Percentiles rank a stretch among this genome's conserved stretches.
phyloP scores from a whole-genome alignment of 176 grass and related monocot species.

The Musa itinerans region DNA sequence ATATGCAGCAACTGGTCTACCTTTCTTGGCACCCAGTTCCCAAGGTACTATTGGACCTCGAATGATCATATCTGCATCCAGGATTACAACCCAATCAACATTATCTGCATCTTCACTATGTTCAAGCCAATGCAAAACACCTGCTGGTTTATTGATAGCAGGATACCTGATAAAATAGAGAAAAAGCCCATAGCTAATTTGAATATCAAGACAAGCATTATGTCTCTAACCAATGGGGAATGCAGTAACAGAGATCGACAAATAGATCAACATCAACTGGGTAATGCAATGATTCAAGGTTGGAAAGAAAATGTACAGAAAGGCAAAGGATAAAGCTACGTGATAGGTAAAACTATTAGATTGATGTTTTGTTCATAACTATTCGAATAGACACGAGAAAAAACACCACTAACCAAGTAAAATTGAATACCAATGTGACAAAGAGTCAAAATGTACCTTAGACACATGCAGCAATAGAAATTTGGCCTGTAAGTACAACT shows the following conservation, averaged over 20 bases:
- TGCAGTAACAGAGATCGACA: background rate
- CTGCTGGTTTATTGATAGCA: slow-evolving; percentile 89
- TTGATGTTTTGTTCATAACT: background rate
- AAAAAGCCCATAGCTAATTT: background rate
- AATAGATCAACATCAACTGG: background rate
- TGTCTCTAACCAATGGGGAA: background rate
- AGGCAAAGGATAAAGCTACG: background rate
- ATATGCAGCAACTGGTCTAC: slow-evolving; percentile 77
- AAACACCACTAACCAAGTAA: background rate
- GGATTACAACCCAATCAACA: slow-evolving; percentile 89
- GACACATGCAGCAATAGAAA: background rate
- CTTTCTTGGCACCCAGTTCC: slow-evolving; percentile 92
- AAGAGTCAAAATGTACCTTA: background rate
- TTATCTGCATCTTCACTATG: slow-evolving; percentile 71
- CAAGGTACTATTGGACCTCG: slow-evolving; percentile 78
- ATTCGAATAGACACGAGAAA: background rate
- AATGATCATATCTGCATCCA: slow-evolving; percentile 92
- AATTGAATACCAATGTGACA: background rate
- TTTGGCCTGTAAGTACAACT: background rate
- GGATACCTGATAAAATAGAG: slow-evolving; percentile 65
- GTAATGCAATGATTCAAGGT: background rate
- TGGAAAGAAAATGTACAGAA: background rate
- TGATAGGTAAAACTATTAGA: background rate
- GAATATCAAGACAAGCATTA: background rate
- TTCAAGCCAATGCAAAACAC: slow-evolving; percentile 83